A percentile compares a stretch with the other conserved stretches of the same genome.
Conservation (phyloP, 2,329 filamentous ascomycete genomes). For the Hortaea sp. region DNA sequence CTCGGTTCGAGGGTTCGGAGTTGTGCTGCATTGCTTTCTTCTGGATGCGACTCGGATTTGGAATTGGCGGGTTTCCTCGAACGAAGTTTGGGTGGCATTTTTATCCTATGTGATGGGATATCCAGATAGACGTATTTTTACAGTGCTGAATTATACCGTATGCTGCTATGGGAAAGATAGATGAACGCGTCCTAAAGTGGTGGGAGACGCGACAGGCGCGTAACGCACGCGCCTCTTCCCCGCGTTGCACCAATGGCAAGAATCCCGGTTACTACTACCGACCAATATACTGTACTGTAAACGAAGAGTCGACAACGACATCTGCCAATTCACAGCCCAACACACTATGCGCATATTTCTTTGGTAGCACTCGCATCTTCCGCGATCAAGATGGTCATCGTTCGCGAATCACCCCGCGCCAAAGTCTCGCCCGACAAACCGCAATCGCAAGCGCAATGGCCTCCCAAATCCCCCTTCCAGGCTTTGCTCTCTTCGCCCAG, state of each 20-base stretch:
- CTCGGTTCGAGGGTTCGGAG: slow-evolving; percentile 17
- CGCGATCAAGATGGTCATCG: slow-evolving; percentile 28
- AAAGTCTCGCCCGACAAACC: slow-evolving; percentile 34
- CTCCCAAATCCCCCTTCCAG: slow-evolving; percentile 52
- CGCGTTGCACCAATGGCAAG: too few relatives aligned
- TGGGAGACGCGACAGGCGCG: too few relatives aligned
- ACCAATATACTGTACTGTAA: too few relatives aligned
- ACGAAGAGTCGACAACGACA: neutral
- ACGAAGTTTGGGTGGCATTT: neutral
- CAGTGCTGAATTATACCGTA: too few relatives aligned
- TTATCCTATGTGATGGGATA: neutral
- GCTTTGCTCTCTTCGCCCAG: slow-evolving; percentile 61
- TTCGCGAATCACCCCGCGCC: slow-evolving; percentile 38
- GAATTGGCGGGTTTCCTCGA: slow-evolving; percentile 5
- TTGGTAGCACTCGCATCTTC: too few relatives aligned
- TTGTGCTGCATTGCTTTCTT: slow-evolving; percentile 4
- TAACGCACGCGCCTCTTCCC: too few relatives aligned
- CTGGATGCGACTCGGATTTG: neutral
- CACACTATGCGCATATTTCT: too few relatives aligned
- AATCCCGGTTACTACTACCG: too few relatives aligned
- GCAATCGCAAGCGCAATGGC: slow-evolving; percentile 39
- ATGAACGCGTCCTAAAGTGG: too few relatives aligned
- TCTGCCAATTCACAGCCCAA: neutral
- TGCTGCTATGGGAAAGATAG: too few relatives aligned
- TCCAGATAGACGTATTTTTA: neutral